Evolutionary conservation across 148 eudicot species (phyloP), one percentile per base, ranked within the genome.

Genomic region (Diospyros lotus): DNA sequence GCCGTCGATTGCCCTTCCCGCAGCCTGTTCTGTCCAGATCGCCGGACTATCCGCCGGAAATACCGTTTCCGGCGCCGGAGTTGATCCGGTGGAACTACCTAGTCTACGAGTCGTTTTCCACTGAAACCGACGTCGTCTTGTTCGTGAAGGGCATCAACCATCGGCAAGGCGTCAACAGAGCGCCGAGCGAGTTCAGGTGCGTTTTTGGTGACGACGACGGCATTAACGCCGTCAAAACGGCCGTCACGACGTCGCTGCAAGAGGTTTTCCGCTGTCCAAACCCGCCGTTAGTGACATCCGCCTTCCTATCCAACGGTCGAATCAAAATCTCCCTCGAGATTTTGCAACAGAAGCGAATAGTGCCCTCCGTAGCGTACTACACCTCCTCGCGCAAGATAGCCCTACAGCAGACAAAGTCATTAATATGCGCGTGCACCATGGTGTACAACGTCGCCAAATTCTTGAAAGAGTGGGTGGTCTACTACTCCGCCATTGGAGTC

Each of bases 391-490:
- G 79, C 65, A 88, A 69, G 73, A 50, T 86, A 67, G 78, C 59
- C 1, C 17, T 28, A 0, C 11, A 13, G 0, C 77, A 73, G 70
- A 61, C 44, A 3, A 82, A 83, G 67, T 75, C 86, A 52, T 69
- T 75, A 72, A 12, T 87, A 2, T 93, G 97, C 79, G 95, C 91
- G 2, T 83, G 91, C 66, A 90, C 95, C 41, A 90, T 93, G 97
- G 95, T 90, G 3, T 84, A 83, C 54, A 85, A 93, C 14, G 86
- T 74, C 40, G 89, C 84, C 15, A 87, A 89, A 73, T 87, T 83
- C 64, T 55, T 93, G 64, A 72, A 81, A 48, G 97, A 93, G 73
- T 93, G 97, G 97, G 88, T 93, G 2, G 73, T 75, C 63, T 93
- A 86, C 69, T 87, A 93, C 60, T 82, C 89, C 0, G 64, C 58